Conservation (phyloP, 2,329 filamentous ascomycete genomes). For the Pestalotiopsis sp. region DNA sequence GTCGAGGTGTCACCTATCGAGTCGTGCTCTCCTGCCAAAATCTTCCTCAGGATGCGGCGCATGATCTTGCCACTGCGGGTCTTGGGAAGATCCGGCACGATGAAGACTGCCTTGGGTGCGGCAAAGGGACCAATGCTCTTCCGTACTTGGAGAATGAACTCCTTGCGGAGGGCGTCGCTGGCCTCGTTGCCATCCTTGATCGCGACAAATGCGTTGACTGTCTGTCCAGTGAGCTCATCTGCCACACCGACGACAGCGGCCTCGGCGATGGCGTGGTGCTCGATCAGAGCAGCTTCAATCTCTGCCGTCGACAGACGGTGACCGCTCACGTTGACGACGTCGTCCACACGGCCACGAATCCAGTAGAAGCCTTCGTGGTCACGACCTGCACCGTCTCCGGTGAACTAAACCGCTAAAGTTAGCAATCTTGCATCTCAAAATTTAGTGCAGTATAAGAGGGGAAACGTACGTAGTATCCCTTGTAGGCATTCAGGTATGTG, state of each 20-base stretch:
- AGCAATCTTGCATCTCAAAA: constrained; percentile 14
- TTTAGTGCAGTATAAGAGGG: background rate
- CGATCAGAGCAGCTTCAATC: constrained; percentile 94
- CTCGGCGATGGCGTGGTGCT: constrained; percentile 88
- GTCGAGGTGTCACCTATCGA: constrained; percentile 92
- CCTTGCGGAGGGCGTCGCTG: constrained; percentile 84
- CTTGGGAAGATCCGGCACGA: constrained; percentile 94
- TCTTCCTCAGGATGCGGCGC: constrained; percentile 95
- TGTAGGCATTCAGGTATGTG: constrained; percentile 96
- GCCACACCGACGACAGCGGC: constrained; percentile 91
- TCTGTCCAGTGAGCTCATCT: constrained; percentile 95
- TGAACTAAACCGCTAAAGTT: constrained; percentile 61
- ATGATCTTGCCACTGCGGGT: constrained; percentile 99
- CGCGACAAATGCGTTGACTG: constrained; percentile 94
- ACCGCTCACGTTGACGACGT: constrained; percentile 97
- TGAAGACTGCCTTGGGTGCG: constrained; percentile 88
- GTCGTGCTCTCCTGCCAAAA: constrained; percentile 94
- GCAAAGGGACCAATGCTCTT: constrained; percentile 98
- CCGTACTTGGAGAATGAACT: constrained; percentile 90
- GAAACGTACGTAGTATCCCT: constrained; percentile 89
- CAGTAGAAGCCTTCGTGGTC: constrained; percentile 99
- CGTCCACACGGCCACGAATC: constrained; percentile 97
- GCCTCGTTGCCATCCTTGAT: constrained; percentile 83
- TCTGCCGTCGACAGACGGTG: constrained; percentile 96
- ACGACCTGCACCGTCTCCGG: constrained; percentile 89